Evolutionary conservation across 768 basidiomycete genomes (phyloP).

Genomic region (Mycena leptocephala): DNA sequence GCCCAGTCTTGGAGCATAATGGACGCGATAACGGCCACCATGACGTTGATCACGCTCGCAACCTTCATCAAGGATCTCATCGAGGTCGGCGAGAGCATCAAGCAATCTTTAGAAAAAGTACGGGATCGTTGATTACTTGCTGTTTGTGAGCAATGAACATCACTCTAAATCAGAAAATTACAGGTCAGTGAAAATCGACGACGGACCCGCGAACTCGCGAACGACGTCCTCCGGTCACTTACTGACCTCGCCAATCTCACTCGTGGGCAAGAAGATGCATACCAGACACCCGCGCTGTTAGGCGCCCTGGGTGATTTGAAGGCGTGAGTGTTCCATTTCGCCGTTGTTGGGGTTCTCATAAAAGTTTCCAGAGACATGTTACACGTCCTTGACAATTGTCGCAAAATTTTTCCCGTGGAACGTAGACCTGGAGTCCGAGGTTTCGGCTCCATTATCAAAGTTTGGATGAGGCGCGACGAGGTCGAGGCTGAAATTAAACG

Average conservation of each 20-base stretch:
- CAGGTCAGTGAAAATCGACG: slow-evolving; percentile 27
- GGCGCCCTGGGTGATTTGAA: slow-evolving; percentile 5
- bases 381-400: not conserved
- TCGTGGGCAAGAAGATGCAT: not conserved
- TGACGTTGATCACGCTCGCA: slow-evolving; percentile 24
- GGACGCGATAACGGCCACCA: slow-evolving; percentile 14
- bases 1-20: no score
- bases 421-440: not conserved
- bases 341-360: no score
- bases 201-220: slow-evolving; percentile 10
- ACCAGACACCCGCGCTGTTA: slow-evolving; percentile 11
- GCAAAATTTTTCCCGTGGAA: not conserved
- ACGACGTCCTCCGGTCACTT: slow-evolving; percentile 6
- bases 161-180: not conserved
- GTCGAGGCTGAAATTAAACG: no score
- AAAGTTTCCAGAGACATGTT: slow-evolving; percentile 9
- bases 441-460: no score
- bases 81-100: slow-evolving; percentile 13
- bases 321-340: not conserved
- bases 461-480: no score
- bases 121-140: no score
- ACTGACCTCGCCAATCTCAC: not conserved
- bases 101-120: slow-evolving; percentile 20
- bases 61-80: slow-evolving; percentile 26
- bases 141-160: no score